Base-by-base conservation (phyloP, 2,329 filamentous ascomycete genomes). In the Fusarium sp. region DNA sequence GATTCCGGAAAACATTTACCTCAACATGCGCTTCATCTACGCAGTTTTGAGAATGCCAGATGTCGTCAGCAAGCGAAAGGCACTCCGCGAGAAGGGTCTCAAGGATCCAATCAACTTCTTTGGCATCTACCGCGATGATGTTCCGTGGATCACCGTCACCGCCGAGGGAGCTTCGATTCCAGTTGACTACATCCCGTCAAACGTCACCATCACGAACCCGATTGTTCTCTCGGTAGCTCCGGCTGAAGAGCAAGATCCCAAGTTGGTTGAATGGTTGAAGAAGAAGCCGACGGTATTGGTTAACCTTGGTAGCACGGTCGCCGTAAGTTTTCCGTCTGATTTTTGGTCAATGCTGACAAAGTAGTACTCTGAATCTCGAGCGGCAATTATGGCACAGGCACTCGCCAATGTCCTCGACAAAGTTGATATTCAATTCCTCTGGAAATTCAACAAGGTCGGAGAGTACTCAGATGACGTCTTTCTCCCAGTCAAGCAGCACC, bases 201-300 rank as follows among this genome's bases (percentile, higher is more conserved):
- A 77, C 24, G 67, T 77, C 22, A 70, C 65, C 7, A 45, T 57
- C 13, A 67, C 82, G 44, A 84, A 85, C 0, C 85, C 86, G 0
- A 85, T 87, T 10, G 69, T 85, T 0, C 74, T 84, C 0, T 78
- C 81, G 0, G 74, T 77, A 1, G 65, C 73, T 3, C 70, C 81
- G 0, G 77, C 84, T 0, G 59, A 73, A n/a, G 75, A 81, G 18
- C 75, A 79, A 4, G 84, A 87, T 44, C 75, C 81, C 0, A 80
- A 82, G 41, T 72, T 87, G 29, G 77, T 78, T 2, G 34, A 47
- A 1, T 87, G 84, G 85, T 65, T 87, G 14, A 73, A 75, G 2
- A 73, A 72, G 10, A 72, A 72, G 0, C 82, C 83, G 3, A 86
- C 84, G 0, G 73, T 86, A 0, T 76, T 87, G 14, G 79, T 87